A percentile compares a stretch with the other conserved stretches of the same genome.
Conservation (phyloP, 148 eudicot species). For the Amaranthus cruentus region DNA sequence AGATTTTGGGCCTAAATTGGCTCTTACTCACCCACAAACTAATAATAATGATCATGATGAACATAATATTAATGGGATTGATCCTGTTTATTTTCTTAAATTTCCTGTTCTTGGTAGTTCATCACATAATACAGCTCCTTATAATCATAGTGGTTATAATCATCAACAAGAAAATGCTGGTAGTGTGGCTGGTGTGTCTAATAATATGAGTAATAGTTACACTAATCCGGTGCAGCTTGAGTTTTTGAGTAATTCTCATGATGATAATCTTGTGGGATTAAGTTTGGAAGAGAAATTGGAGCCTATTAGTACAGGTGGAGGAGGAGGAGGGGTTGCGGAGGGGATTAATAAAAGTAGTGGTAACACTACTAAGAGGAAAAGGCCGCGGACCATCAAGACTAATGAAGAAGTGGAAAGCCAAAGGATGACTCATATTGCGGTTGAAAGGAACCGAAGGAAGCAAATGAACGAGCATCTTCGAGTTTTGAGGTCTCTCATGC, state of each 20-base stretch:
- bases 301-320: constrained; percentile 9
- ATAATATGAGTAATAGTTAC: background rate
- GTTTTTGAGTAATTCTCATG: constrained; percentile 23
- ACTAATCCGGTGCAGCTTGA: constrained; percentile 29
- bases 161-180: constrained; percentile 14
- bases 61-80: constrained; percentile 19
- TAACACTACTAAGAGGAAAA: constrained; percentile 61
- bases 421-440: constrained; percentile 92
- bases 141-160: background rate
- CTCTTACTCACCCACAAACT: constrained; percentile 31
- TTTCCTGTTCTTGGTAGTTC: constrained; percentile 62
- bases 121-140: constrained; percentile 12
- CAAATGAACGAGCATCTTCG: constrained; percentile 98
- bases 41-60: background rate
- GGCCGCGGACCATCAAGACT: constrained; percentile 75
- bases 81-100: constrained; percentile 59
- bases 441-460: constrained; percentile 89
- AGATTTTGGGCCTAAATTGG: constrained; percentile 81
- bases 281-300: constrained; percentile 1
- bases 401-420: constrained; percentile 94
- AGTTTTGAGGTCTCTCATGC: constrained; percentile 94
- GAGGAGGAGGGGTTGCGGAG: constrained; percentile 11
- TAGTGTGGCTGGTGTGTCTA: background rate
- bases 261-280: constrained; percentile 22
- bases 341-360: constrained; percentile 27